These are phyloP conservation scores for Brassica nigra DNA, from an alignment of 345 rosid species.

Conservation along the genomic window DNA sequence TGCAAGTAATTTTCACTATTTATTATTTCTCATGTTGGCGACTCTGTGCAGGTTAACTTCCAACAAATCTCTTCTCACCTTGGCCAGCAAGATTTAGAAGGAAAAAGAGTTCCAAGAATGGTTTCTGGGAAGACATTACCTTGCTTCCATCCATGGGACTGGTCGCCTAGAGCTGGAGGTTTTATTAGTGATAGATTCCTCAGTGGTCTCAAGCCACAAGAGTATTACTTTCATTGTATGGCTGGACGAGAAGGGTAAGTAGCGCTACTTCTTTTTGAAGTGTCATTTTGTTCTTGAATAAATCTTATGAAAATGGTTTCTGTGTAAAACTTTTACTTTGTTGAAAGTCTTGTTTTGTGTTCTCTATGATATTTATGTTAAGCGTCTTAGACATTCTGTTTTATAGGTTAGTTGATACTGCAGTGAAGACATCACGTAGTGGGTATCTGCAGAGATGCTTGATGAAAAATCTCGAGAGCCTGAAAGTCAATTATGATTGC, in stretches of 20 bases:
- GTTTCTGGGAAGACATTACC: conserved; percentile 99
- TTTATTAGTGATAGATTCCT: conserved; percentile 94
- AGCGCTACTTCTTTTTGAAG: not conserved
- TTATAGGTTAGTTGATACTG: conserved; percentile 92
- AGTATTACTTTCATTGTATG: conserved; percentile 99
- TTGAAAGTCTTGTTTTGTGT: not conserved
- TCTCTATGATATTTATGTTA: not conserved
- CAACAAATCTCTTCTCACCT: conserved; percentile 95
- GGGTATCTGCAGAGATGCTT: conserved; percentile 98
- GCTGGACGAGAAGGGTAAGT: conserved; percentile 99
- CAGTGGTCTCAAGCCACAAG: conserved; percentile 98
- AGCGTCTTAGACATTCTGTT: conserved; percentile 23
- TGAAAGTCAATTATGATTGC: conserved; percentile 84
- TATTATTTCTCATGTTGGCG: conserved; percentile 11
- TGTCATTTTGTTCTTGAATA: not conserved
- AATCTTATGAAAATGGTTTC: not conserved
- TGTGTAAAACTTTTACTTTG: not conserved
- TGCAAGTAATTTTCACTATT: not conserved
- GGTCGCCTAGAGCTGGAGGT: conserved; percentile 97
- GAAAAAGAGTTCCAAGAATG: conserved; percentile 97
- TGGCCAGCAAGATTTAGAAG: conserved; percentile 99
- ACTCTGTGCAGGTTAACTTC: conserved; percentile 80
- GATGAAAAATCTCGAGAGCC: conserved; percentile 91
- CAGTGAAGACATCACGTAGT: conserved; percentile 99
- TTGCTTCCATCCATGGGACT: conserved; percentile 95